Evolutionary conservation across 208 protist genomes (phyloP).

Genomic region (Acanthamoeba comandoni): DNA sequence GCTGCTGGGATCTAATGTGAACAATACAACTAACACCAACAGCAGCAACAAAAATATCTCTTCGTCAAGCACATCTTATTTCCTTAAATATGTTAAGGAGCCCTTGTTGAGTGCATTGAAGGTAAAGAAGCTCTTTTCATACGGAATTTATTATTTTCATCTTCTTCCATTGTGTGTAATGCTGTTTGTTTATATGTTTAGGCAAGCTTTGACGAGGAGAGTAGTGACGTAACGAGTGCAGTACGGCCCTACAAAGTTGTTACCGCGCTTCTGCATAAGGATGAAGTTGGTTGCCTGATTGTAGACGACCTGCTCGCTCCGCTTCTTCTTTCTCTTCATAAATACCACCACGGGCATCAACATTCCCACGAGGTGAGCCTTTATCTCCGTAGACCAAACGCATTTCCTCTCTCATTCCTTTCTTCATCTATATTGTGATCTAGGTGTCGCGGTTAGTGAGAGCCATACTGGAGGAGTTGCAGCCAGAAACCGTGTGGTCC

Average conservation of each 20-base stretch:
- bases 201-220: background rate
- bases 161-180: background rate
- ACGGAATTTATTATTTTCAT: background rate
- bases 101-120: too few relatives aligned
- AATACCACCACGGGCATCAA: background rate
- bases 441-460: conserved; percentile 9
- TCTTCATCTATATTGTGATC: conserved; percentile 2
- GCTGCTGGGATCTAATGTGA: conserved; percentile 17
- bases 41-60: too few relatives aligned
- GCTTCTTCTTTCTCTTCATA: conserved; percentile 1
- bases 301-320: conserved; percentile 29
- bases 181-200: background rate
- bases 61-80: too few relatives aligned
- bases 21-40: background rate
- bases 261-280: conserved; percentile 15
- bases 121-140: background rate
- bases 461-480: background rate
- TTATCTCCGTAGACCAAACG: background rate
- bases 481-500: conserved; percentile 3
- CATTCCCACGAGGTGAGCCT: background rate
- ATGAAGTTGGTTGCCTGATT: conserved; percentile 24
- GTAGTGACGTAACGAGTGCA: background rate
- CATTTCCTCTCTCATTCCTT: conserved; percentile 2
- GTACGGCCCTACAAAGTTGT: conserved; percentile 37
- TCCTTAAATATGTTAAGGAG: too few relatives aligned